phyloP scores from a whole-genome alignment of 225 moss, liverwort and hornwort species.

The Bryoerythrophyllum caledonicum region DNA sequence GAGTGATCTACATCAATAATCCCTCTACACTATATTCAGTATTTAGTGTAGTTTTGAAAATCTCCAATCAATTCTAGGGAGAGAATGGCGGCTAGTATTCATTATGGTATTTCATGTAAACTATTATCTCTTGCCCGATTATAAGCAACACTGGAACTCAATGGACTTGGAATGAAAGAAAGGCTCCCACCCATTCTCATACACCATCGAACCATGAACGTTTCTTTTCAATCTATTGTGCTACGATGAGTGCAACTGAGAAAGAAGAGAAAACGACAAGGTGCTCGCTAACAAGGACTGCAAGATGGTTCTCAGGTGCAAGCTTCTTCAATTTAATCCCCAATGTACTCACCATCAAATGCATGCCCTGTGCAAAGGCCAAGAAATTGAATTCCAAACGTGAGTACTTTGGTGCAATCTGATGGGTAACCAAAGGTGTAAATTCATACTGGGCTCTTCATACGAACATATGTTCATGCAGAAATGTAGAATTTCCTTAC shows the following conservation, averaged over 20 bases:
- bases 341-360: conserved; percentile 79
- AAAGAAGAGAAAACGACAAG: not conserved
- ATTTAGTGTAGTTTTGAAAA: no score
- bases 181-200: no score
- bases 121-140: no score
- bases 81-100: no score
- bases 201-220: no score
- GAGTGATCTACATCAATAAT: no score
- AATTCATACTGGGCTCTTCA: not conserved
- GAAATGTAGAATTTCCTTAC: not conserved
- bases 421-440: not conserved
- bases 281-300: conserved; percentile 62
- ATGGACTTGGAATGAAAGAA: no score
- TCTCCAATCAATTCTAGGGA: no score
- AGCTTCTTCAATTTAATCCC: conserved; percentile 71
- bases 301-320: conserved; percentile 63
- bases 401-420: conserved; percentile 3
- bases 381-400: not conserved
- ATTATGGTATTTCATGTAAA: no score
- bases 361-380: conserved; percentile 63
- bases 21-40: no score
- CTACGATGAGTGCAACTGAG: not conserved
- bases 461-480: not conserved
- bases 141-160: no score
- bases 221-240: not conserved